Evolutionary conservation across 768 basidiomycete species (phyloP).

Genomic region (Auriculariales sp.): DNA sequence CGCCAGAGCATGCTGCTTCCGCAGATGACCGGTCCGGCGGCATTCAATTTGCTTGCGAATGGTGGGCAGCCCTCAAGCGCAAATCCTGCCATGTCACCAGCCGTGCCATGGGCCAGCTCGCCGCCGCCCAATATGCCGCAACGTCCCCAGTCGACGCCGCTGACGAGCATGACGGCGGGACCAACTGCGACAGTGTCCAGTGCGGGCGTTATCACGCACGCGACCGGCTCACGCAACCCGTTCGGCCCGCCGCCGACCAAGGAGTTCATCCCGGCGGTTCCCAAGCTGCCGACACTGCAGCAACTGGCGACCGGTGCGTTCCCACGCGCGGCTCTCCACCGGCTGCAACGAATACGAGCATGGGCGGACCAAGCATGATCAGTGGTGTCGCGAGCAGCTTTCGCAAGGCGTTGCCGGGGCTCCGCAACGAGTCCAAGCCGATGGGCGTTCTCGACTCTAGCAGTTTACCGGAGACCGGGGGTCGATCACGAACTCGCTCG

Average conservation of each 20-base stretch:
- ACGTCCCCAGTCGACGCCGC: conserved; percentile 45
- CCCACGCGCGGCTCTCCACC: conserved; percentile 1
- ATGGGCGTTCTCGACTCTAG: not conserved
- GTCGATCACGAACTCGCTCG: not conserved
- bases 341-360: not conserved
- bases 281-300: conserved; percentile 67
- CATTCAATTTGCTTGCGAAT: conserved; percentile 21
- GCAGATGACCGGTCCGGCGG: conserved; percentile 43
- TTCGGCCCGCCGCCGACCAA: conserved; percentile 64
- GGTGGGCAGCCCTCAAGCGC: too few species aligned
- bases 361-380: conserved; percentile 30
- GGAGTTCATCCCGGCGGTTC: conserved; percentile 49
- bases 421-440: conserved; percentile 2
- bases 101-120: conserved; percentile 8
- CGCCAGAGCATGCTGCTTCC: conserved; percentile 61
- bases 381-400: conserved; percentile 66
- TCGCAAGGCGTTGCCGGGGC: conserved; percentile 26
- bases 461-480: not conserved
- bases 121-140: conserved; percentile 52
- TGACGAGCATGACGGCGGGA: too few species aligned
- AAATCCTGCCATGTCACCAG: too few species aligned
- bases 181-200: conserved; percentile 22
- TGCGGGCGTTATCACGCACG: conserved; percentile 60
- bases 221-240: conserved; percentile 91
- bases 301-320: conserved; percentile 50